Evolutionary conservation across 2,329 filamentous ascomycete genomes (phyloP).

Genomic region (Penicillium sp.): DNA sequence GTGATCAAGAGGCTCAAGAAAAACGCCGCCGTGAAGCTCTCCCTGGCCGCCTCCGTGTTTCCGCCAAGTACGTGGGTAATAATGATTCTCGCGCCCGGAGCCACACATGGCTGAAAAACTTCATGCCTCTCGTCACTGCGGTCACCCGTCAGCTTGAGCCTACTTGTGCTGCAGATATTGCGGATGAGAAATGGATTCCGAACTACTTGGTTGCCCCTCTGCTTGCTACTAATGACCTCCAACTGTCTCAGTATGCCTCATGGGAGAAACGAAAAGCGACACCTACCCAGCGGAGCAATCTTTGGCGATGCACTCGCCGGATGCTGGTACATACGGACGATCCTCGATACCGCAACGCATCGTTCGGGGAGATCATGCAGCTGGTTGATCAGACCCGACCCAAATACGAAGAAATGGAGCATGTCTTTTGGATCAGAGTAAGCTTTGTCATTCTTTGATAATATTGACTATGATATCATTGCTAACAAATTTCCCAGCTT

Average conservation of each 20-base stretch:
- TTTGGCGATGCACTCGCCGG: slow-evolving; percentile 49
- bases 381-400: slow-evolving; percentile 44
- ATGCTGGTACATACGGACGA: slow-evolving; percentile 46
- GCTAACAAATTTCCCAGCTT: slow-evolving; percentile 33
- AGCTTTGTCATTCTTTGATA: slow-evolving; percentile 10
- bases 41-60: slow-evolving; percentile 44
- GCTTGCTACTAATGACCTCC: slow-evolving; percentile 50
- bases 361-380: slow-evolving; percentile 39
- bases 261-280: slow-evolving; percentile 48
- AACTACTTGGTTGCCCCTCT: slow-evolving; percentile 51
- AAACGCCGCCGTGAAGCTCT: slow-evolving; percentile 47
- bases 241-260: slow-evolving; percentile 48
- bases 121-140: slow-evolving; percentile 48
- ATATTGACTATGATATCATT: neutral
- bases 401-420: slow-evolving; percentile 51
- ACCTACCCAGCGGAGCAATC: slow-evolving; percentile 42
- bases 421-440: slow-evolving; percentile 53
- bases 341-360: slow-evolving; percentile 35
- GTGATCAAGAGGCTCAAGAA: slow-evolving; percentile 47
- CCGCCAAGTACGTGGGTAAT: slow-evolving; percentile 46
- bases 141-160: slow-evolving; percentile 45
- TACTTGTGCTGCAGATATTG: slow-evolving; percentile 33
- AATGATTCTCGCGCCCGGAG: slow-evolving; percentile 43
- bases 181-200: slow-evolving; percentile 48
- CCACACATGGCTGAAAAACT: slow-evolving; percentile 44